Base-by-base conservation (phyloP, 305 asterid genomes). In the Solanum chacoense region DNA sequence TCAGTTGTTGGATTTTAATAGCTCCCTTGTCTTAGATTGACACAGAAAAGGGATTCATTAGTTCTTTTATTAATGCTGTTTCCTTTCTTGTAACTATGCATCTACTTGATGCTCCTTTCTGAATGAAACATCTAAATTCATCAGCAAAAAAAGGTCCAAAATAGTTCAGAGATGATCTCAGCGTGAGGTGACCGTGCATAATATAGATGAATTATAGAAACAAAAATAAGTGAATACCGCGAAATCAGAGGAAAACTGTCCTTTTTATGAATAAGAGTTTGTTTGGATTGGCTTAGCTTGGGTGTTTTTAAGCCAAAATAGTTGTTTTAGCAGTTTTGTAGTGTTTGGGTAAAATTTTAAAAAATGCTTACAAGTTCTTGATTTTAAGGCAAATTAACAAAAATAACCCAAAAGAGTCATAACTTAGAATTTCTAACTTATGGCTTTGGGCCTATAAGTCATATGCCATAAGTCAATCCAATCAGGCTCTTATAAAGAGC, bases 101-200 rank as follows among this genome's bases (percentile, higher is more conserved):
- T 69, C 75, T 26, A 69, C 75, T 24, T 24, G 75, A 69, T 69
- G 75, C 32, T 69, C 34, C 31, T 69, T 69, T 69, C 32, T 24
- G 34, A 69, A 69, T 69, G 32, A 12, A 26, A 69, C 75, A 69
- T 69, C 75, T 26, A 24, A 69, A 28, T 69, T 69, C 31, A 69
- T 69, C 31, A 26, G 29, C 16, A 26, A 26, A 11, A 69, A 69
- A 69, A 69, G 32, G 42, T 59, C 35, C 87, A 50, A 83, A 50
- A 83, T 31, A 31, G 87, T 29, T 83, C 71, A 81, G 28, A 81
- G 16, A 81, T 29, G 40, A 83, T 35, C 29, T 42, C 42, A 74
- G 40, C 18, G 38, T 90, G 63, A 90, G 35, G 85, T 78, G 55
- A 88, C 90, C 40, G n/a, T 84, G 35, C 74, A 84, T 84, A 22